Conservation (phyloP, 2,329 filamentous ascomycete genomes). For the Periconia sp. region DNA sequence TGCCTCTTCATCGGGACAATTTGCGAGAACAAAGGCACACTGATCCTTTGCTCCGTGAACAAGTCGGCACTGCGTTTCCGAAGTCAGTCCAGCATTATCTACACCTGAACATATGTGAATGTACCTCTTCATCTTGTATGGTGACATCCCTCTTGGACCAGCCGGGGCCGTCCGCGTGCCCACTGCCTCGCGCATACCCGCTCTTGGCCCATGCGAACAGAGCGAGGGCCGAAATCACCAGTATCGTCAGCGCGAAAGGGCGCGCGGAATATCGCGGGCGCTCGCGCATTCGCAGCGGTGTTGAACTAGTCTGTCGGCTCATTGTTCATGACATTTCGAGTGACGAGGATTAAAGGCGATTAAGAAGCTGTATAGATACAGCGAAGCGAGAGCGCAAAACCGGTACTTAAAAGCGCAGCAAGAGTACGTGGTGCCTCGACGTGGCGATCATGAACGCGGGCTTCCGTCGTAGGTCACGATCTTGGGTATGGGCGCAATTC, state of each 20-base stretch:
- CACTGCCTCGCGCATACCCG: conserved; percentile 7
- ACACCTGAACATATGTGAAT: background rate
- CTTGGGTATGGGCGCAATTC: background rate
- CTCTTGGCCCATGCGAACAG: conserved; percentile 35
- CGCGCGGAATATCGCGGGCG: conserved; percentile 43
- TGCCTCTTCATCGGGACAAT: conserved; percentile 89
- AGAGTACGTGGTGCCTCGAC: no score
- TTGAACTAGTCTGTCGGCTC: conserved; percentile 24
- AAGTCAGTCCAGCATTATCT: background rate
- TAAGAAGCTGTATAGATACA: no score
- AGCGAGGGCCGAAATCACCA: conserved; percentile 35
- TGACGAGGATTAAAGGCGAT: background rate
- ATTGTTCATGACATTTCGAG: conserved; percentile 20
- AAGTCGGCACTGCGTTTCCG: conserved; percentile 68
- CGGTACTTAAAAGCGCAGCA: no score
- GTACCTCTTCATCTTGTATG: conserved; percentile 45
- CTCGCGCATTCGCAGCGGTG: conserved; percentile 29
- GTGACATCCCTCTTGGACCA: conserved; percentile 27
- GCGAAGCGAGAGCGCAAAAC: no score
- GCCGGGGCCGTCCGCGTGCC: background rate
- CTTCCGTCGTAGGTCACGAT: no score
- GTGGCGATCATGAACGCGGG: no score
- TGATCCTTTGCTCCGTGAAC: conserved; percentile 79
- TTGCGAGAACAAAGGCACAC: conserved; percentile 81
- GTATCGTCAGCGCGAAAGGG: conserved; percentile 44